Percentiles rank a stretch among this genome's conserved stretches.
phyloP scores from a whole-genome alignment of 768 basidiomycete species.

The Trichaptum fuscoviolaceum region DNA sequence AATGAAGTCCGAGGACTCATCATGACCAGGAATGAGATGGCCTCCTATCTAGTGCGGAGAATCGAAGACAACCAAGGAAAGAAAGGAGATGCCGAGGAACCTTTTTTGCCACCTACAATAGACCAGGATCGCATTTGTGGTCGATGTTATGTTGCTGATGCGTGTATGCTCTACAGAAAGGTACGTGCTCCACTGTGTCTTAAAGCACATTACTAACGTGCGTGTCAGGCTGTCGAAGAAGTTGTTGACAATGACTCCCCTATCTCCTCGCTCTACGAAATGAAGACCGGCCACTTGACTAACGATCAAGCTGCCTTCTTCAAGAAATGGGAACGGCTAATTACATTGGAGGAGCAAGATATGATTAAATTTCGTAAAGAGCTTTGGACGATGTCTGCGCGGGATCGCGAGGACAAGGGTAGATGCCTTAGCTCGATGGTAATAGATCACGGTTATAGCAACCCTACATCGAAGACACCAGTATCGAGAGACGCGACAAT shows the following conservation, averaged over 20 bases:
- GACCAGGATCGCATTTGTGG: slow-evolving; percentile 77
- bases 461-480: slow-evolving; percentile 14
- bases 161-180: slow-evolving; percentile 93
- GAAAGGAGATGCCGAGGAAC: slow-evolving; percentile 25
- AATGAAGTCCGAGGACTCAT: slow-evolving; percentile 86
- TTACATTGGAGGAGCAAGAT: slow-evolving; percentile 86
- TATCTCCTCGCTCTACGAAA: slow-evolving; percentile 56
- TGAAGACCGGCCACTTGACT: slow-evolving; percentile 80
- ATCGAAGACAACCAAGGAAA: slow-evolving; percentile 14
- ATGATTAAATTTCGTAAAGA: slow-evolving; percentile 81
- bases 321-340: slow-evolving; percentile 82
- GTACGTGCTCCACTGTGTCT: slow-evolving; percentile 29
- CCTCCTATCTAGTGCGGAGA: slow-evolving; percentile 64
- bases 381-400: slow-evolving; percentile 86
- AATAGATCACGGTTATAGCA: slow-evolving; percentile 40
- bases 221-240: slow-evolving; percentile 59
- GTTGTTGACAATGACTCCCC: slow-evolving; percentile 47
- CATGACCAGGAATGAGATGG: slow-evolving; percentile 79
- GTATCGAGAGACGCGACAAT: slow-evolving; percentile 45
- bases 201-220: slow-evolving; percentile 3
- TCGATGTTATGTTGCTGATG: slow-evolving; percentile 75
- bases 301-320: slow-evolving; percentile 69
- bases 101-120: slow-evolving; percentile 82
- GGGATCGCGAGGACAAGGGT: slow-evolving; percentile 73
- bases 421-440: slow-evolving; percentile 83